phyloP scores from a whole-genome alignment of 1,284 basidiomycete genomes.

The Trichosporon sp. region DNA sequence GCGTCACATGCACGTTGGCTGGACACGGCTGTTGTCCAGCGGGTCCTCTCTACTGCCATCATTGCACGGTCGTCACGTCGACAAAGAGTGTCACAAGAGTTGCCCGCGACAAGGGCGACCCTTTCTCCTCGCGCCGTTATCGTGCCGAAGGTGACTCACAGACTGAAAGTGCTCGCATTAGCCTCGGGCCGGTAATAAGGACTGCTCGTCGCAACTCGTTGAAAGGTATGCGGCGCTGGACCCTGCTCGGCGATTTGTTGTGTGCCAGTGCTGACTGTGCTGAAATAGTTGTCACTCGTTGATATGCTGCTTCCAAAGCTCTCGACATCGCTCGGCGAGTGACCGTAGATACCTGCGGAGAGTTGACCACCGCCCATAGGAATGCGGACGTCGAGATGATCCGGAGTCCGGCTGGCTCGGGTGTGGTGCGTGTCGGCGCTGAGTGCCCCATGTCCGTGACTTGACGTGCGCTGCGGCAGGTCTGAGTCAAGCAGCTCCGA shows the following conservation, averaged over 20 bases:
- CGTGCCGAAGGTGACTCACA: neutral
- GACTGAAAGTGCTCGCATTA: neutral
- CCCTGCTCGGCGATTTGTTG: neutral
- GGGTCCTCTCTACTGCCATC: too few species aligned
- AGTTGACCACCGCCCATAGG: neutral
- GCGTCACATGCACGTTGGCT: too few species aligned
- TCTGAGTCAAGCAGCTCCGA: neutral
- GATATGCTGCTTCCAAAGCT: neutral
- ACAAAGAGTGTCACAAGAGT: too few species aligned
- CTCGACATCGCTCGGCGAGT: neutral
- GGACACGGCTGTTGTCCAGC: too few species aligned
- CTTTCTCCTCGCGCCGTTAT: neutral
- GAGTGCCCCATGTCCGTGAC: neutral
- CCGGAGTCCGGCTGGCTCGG: neutral
- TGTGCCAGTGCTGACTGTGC: neutral
- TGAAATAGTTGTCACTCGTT: neutral
- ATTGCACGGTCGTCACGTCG: too few species aligned
- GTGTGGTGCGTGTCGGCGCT: too few species aligned
- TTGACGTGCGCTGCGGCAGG: neutral
- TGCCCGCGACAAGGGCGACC: too few species aligned
- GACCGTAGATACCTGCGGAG: neutral
- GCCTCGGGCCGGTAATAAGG: neutral
- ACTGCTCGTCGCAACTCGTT: neutral
- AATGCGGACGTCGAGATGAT: neutral
- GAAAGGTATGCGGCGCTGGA: neutral